Evolutionary conservation across 176 grass and related monocot genomes (phyloP).

Genomic region (Musa beccarii): DNA sequence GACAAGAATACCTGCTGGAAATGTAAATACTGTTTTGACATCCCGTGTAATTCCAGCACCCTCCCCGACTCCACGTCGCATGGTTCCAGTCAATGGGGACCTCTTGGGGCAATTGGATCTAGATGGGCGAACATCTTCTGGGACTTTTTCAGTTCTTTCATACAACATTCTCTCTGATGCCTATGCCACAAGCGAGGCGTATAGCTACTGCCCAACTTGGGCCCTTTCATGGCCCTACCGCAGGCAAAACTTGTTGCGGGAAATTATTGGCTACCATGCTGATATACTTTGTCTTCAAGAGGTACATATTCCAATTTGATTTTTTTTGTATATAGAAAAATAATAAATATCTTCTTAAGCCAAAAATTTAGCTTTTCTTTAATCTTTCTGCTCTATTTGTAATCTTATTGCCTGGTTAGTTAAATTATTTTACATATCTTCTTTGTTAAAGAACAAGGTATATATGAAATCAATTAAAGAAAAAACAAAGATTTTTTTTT

Average conservation of each 20-base stretch:
- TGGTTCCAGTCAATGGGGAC: constrained; percentile 78
- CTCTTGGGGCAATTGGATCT: constrained; percentile 62
- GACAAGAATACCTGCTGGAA: constrained; percentile 46
- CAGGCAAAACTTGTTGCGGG: constrained; percentile 92
- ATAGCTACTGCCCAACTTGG: constrained; percentile 97
- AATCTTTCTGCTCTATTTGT: neutral
- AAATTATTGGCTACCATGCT: constrained; percentile 96
- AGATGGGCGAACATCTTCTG: constrained; percentile 55
- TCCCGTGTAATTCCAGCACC: constrained; percentile 93
- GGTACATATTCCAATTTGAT: constrained; percentile 29
- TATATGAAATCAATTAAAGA: neutral
- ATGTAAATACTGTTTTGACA: constrained; percentile 75
- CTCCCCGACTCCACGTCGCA: constrained; percentile 78
- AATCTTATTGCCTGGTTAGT: neutral
- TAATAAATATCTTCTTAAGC: neutral
- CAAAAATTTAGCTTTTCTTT: neutral
- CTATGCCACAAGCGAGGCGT: constrained; percentile 80
- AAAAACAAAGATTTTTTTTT: too few species aligned
- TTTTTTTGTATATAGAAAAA: neutral
- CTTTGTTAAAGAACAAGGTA: neutral
- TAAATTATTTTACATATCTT: neutral
- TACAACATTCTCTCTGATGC: constrained; percentile 98
- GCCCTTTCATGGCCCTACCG: constrained; percentile 96
- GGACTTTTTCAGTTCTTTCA: constrained; percentile 88
- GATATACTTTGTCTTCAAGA: constrained; percentile 99